Percentiles rank a stretch among this genome's conserved stretches.
Conservation (phyloP, 2,329 filamentous ascomycete species). For the Nannizziopsis arthrosporioides region DNA sequence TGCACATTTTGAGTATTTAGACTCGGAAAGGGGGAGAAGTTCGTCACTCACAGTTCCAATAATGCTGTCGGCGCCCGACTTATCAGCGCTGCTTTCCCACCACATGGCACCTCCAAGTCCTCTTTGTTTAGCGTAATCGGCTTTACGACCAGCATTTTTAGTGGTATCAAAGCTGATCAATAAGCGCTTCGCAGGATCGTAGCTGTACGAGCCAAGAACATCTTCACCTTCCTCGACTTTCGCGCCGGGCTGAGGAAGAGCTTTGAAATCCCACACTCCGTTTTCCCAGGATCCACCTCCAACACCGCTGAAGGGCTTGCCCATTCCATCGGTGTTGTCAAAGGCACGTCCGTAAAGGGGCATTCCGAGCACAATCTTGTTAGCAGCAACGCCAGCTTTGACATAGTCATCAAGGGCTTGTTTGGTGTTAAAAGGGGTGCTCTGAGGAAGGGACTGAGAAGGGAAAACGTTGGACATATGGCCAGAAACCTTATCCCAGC, state of each 20-base stretch:
- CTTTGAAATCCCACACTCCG: conserved; percentile 83
- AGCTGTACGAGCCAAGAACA: conserved; percentile 61
- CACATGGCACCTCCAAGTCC: conserved; percentile 86
- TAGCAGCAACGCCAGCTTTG: conserved; percentile 47
- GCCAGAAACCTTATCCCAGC: conserved; percentile 60
- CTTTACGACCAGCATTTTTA: conserved; percentile 56
- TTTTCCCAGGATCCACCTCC: conserved; percentile 75
- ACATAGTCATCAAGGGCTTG: conserved; percentile 62
- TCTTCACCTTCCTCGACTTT: conserved; percentile 49
- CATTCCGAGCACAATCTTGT: conserved; percentile 82
- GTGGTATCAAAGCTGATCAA: conserved; percentile 70
- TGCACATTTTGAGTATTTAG: not conserved
- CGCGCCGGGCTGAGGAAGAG: conserved; percentile 57
- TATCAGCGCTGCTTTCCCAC: conserved; percentile 79
- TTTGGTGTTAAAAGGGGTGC: conserved; percentile 68
- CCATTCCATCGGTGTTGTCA: conserved; percentile 62
- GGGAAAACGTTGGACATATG: conserved; percentile 72
- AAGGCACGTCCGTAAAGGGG: conserved; percentile 85
- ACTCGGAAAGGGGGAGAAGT: not conserved
- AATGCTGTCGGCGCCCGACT: conserved; percentile 8
- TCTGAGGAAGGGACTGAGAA: conserved; percentile 43
- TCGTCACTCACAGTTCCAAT: conserved; percentile 11
- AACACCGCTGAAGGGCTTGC: conserved; percentile 56
- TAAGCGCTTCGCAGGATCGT: conserved; percentile 46
- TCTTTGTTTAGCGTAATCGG: conserved; percentile 53